These are phyloP conservation scores for Annulohypoxylon truncatum DNA, from an alignment of 2,329 filamentous ascomycete species.

Conservation along the genomic window DNA sequence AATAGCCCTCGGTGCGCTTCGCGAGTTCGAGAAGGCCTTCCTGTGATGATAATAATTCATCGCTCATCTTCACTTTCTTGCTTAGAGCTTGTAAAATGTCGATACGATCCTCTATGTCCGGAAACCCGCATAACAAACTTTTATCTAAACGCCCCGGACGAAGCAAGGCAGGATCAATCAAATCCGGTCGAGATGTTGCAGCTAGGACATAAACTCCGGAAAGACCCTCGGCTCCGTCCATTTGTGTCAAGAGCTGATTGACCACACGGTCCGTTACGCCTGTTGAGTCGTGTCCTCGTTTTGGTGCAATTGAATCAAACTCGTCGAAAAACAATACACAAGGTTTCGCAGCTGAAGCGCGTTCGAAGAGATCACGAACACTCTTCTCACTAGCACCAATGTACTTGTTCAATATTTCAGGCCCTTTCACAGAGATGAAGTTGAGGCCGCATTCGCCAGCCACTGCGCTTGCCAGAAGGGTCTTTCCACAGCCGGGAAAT, in stretches of 20 bases:
- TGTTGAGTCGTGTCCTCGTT: constrained; percentile 95
- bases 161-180: constrained; percentile 94
- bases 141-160: constrained; percentile 95
- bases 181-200: constrained; percentile 89
- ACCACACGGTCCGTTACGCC: constrained; percentile 99
- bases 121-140: constrained; percentile 90
- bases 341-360: constrained; percentile 88
- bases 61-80: constrained; percentile 79
- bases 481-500: constrained; percentile 96
- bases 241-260: constrained; percentile 97
- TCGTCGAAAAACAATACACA: constrained; percentile 99
- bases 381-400: constrained; percentile 98
- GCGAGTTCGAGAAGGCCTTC: constrained; percentile 79
- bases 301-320: constrained; percentile 97
- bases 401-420: constrained; percentile 98
- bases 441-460: constrained; percentile 97
- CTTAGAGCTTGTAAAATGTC: constrained; percentile 91
- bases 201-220: constrained; percentile 96
- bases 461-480: constrained; percentile 93
- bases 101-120: constrained; percentile 79
- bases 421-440: constrained; percentile 98
- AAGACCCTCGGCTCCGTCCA: constrained; percentile 97
- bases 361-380: constrained; percentile 93
- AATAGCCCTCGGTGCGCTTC: constrained; percentile 85
- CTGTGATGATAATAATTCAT: constrained; percentile 69